These are phyloP conservation scores for Trifolium subterraneum DNA, from an alignment of 306 rosid species.

Conservation along the genomic window DNA sequence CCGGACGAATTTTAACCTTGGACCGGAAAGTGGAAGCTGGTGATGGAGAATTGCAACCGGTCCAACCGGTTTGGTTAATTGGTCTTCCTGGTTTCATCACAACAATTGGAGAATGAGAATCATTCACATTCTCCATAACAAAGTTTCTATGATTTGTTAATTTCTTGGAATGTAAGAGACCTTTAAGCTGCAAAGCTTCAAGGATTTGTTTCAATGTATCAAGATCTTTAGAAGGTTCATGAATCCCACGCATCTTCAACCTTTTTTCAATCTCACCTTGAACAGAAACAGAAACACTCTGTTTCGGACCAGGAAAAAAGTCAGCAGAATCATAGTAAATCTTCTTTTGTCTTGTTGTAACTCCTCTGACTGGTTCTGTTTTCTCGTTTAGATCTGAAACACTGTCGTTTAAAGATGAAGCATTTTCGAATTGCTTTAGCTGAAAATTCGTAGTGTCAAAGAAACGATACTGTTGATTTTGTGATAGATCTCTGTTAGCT, in stretches of 20 bases:
- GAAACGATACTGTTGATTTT: conserved; percentile 53
- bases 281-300: conserved; percentile 46
- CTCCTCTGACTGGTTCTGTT: conserved; percentile 51
- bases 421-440: conserved; percentile 34
- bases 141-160: conserved; percentile 48
- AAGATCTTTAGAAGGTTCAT: conserved; percentile 73
- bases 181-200: conserved; percentile 89
- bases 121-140: conserved; percentile 46
- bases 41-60: conserved; percentile 62
- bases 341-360: conserved; percentile 65
- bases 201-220: conserved; percentile 79
- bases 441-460: conserved; percentile 53
- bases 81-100: conserved; percentile 65
- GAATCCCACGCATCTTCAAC: conserved; percentile 78
- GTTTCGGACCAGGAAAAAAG: conserved; percentile 77
- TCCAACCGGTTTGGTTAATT: conserved; percentile 36
- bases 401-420: conserved; percentile 28
- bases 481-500: conserved; percentile 61
- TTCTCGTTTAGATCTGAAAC: conserved; percentile 15
- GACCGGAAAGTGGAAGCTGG: conserved; percentile 49
- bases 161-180: conserved; percentile 76
- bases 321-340: conserved; percentile 79
- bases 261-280: conserved; percentile 79
- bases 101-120: conserved; percentile 75
- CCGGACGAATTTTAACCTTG: conserved; percentile 46